A percentile compares a stretch with the other conserved stretches of the same genome.
Evolutionary conservation across 768 basidiomycete genomes (phyloP).

Genomic region (Boletus vermiculosoides): DNA sequence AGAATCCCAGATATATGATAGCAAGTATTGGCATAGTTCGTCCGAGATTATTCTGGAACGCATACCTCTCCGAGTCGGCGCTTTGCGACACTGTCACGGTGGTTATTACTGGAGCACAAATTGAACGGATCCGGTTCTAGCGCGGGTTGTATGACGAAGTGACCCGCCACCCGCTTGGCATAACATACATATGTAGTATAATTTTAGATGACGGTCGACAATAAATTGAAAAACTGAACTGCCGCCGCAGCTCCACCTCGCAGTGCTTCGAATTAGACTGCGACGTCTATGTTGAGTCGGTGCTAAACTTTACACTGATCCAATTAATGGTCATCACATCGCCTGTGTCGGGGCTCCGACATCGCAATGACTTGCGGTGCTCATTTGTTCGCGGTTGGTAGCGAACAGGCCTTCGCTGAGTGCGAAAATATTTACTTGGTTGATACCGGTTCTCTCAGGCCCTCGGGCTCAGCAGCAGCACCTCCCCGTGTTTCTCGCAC

Average conservation of each 20-base stretch:
- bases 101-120: neutral
- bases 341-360: constrained; percentile 7
- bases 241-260: neutral
- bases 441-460: neutral
- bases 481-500: neutral
- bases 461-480: neutral
- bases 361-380: neutral
- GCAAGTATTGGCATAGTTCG: neutral
- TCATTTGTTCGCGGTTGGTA: neutral
- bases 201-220: too few species aligned
- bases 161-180: too few species aligned
- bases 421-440: neutral
- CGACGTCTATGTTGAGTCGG: neutral
- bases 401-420: neutral
- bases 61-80: neutral
- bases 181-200: too few species aligned
- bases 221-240: too few species aligned
- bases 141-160: neutral
- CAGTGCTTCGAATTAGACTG: neutral
- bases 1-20: neutral
- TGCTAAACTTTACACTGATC: neutral
- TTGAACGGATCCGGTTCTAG: neutral
- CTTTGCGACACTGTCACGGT: neutral
- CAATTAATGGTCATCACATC: constrained; percentile 1
- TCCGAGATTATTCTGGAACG: neutral